phyloP scores from a whole-genome alignment of 257 asterid genomes.

The Capsicum chinense region DNA sequence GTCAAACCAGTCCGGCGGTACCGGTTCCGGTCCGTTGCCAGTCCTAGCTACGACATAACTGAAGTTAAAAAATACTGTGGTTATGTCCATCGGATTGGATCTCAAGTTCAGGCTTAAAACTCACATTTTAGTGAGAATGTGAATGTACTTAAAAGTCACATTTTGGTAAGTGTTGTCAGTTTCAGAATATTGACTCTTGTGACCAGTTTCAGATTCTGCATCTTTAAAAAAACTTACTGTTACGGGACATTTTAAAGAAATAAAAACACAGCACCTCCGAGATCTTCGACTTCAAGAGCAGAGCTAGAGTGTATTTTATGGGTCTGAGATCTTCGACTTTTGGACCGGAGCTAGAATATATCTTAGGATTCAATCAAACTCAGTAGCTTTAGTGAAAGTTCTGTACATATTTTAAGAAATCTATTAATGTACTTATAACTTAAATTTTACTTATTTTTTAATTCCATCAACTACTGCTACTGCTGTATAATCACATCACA shows the following conservation, averaged over 20 bases:
- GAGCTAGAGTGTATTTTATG: too few species aligned
- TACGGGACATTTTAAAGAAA: not conserved
- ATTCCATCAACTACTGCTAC: not conserved
- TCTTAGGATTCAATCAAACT: too few species aligned
- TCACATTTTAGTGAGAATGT: not conserved
- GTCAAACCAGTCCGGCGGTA: too few species aligned
- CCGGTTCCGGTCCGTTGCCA: too few species aligned
- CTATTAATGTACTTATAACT: not conserved
- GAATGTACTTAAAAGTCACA: not conserved
- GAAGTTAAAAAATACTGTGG: not conserved
- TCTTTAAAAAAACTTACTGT: too few species aligned
- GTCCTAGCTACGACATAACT: too few species aligned
- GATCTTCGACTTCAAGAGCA: too few species aligned
- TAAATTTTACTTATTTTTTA: not conserved
- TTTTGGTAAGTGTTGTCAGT: not conserved
- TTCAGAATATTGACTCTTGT: not conserved
- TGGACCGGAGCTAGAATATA: too few species aligned
- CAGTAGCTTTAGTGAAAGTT: too few species aligned
- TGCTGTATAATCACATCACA: not conserved
- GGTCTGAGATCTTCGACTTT: too few species aligned
- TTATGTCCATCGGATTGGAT: not conserved
- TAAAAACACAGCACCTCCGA: too few species aligned
- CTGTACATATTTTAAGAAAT: too few species aligned
- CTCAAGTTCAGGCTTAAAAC: not conserved
- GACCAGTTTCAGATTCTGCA: not conserved